Percentiles rank a stretch among this genome's conserved stretches.
phyloP scores from a whole-genome alignment of 306 rosid species.

The Begonia peltatifolia region DNA sequence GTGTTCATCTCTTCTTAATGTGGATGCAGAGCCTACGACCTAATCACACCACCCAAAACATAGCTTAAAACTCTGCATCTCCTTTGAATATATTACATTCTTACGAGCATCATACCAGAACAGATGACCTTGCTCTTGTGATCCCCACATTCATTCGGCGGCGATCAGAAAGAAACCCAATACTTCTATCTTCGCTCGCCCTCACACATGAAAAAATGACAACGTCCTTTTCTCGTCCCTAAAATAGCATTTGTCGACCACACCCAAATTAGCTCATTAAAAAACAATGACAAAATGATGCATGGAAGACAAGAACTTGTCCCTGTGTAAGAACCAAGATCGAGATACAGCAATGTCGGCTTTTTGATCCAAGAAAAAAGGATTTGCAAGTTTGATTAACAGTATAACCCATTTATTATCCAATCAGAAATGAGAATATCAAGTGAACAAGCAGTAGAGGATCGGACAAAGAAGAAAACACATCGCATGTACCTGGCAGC shows the following conservation, averaged over 20 bases:
- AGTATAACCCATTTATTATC: too few relatives aligned
- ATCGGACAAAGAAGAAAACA: slow-evolving; percentile 9
- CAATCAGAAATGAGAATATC: too few relatives aligned
- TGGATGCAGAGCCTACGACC: slow-evolving; percentile 94
- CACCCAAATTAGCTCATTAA: too few relatives aligned
- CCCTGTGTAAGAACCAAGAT: too few relatives aligned
- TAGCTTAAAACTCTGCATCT: too few relatives aligned
- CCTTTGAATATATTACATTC: too few relatives aligned
- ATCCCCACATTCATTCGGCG: slow-evolving; percentile 90
- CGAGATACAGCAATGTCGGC: too few relatives aligned
- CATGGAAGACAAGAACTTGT: too few relatives aligned
- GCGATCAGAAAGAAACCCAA: slow-evolving; percentile 68
- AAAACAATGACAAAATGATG: too few relatives aligned
- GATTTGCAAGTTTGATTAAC: too few relatives aligned
- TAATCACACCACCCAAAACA: slow-evolving; percentile 3
- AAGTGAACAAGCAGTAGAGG: not conserved
- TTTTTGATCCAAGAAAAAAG: too few relatives aligned
- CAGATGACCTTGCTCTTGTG: slow-evolving; percentile 89
- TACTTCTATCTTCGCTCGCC: slow-evolving; percentile 52
- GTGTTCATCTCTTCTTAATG: slow-evolving; percentile 46
- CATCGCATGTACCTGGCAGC: slow-evolving; percentile 63
- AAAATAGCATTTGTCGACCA: not conserved
- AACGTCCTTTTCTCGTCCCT: slow-evolving; percentile 94
- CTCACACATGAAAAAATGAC: slow-evolving; percentile 88
- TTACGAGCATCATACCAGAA: slow-evolving; percentile 47